Base-by-base conservation (phyloP, 148 eudicot species). In the Drosera capensis region DNA sequence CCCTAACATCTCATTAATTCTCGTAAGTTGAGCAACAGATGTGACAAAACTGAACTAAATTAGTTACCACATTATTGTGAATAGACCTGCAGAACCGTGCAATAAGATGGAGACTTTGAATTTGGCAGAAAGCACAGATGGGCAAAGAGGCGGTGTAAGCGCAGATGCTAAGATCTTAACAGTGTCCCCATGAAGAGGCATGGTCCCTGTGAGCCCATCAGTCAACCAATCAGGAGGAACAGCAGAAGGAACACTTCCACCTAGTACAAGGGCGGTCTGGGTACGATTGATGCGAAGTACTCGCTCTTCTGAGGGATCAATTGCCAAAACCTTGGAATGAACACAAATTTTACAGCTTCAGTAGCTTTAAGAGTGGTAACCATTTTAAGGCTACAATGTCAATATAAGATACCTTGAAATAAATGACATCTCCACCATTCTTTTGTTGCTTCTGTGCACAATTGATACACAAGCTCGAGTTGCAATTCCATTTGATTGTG, bases 251-350 rank as follows among this genome's bases (percentile, higher is more conserved):
- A 64, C 74, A 64, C 66, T 75, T 54, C 92, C 92, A 29, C 92
- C 96, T 58, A 88, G 92, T 56, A 88, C 94, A 20, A 88, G 86
- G 49, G 96, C 96, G 37, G 96, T 88, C 66, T 77, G 73, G 26
- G 59, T 52, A 23, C 65, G 54, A 55, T 80, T 75, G 48, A 83
- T 79, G 71, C 79, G 77, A 46, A 83, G 78, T 55, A 75, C 50
- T 35, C 52, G 60, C 62, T 79, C 79, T 19, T 72, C 81, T 16
- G 79, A 66, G 46, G 94, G 96, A 74, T 88, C 92, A 75, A 84
- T 71, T 37, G 79, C 82, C 48, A 74, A 67, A 41, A 83, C 94
- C 96, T 88, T n/a, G n/a, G n/a, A n/a, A 68, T 43, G 20, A 61
- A 60, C 56, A 59, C 11, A 51, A 56, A 36, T 41, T 46, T 64